These are phyloP conservation scores for Ganoderma lingzhi DNA, from an alignment of 1,284 basidiomycete species.

Conservation along the genomic window DNA sequence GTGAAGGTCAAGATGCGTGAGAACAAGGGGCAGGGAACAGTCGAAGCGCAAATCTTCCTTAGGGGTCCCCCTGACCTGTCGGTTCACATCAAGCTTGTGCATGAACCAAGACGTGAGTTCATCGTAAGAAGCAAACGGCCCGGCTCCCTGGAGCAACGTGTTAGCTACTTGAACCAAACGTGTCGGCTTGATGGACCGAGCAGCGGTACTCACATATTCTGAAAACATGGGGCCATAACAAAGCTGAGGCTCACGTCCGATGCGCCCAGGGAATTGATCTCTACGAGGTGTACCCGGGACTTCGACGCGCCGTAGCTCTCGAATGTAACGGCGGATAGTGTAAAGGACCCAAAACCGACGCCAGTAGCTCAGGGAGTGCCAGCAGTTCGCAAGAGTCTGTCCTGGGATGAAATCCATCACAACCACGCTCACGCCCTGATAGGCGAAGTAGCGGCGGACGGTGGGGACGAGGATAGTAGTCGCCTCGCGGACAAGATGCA, in stretches of 20 bases:
- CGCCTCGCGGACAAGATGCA: neutral
- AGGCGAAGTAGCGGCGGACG: neutral
- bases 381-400: conserved; percentile 34
- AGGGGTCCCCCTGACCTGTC: neutral
- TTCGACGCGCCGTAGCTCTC: conserved; percentile 32
- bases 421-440: conserved; percentile 1
- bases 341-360: conserved; percentile 36
- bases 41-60: conserved; percentile 28
- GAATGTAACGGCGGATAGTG: conserved; percentile 41
- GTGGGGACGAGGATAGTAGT: conserved; percentile 8
- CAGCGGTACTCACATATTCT: neutral
- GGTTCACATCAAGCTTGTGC: conserved; percentile 10
- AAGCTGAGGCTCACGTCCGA: conserved; percentile 17
- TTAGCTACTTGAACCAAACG: neutral
- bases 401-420: conserved; percentile 40
- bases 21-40: conserved; percentile 39
- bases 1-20: conserved; percentile 40
- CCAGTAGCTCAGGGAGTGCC: conserved; percentile 36
- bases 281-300: conserved; percentile 7
- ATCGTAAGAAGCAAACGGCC: conserved; percentile 23
- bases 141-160: conserved; percentile 9
- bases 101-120: conserved; percentile 23
- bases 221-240: conserved; percentile 7
- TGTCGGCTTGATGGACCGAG: neutral
- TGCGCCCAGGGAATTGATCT: conserved; percentile 20